phyloP scores from a whole-genome alignment of 441 rosid species.

The Eruca vesicaria region DNA sequence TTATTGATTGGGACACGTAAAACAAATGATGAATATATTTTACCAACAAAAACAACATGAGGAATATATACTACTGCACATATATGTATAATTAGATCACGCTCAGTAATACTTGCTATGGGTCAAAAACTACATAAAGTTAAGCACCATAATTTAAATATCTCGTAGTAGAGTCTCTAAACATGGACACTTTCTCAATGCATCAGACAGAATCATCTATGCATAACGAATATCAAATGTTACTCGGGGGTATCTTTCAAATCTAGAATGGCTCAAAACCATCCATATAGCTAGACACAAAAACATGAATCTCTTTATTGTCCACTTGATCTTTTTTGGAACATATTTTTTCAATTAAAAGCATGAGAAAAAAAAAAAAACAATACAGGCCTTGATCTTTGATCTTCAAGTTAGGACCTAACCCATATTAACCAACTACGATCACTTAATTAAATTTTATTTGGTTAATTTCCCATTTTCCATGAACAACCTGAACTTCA shows the following conservation, averaged over 20 bases:
- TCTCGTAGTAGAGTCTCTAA: constrained; percentile 17
- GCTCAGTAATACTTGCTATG: neutral
- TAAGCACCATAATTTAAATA: constrained; percentile 18
- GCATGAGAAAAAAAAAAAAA: too few species aligned
- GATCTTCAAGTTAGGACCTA: neutral
- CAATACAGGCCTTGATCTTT: neutral
- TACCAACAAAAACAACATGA: too few species aligned
- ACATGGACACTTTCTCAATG: constrained; percentile 13
- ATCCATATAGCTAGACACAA: constrained; percentile 27
- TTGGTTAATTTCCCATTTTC: neutral
- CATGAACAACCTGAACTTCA: neutral
- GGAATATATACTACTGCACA: too few species aligned
- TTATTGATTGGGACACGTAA: constrained; percentile 17
- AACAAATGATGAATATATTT: neutral
- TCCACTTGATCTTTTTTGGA: too few species aligned
- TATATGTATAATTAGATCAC: neutral
- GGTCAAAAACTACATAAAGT: constrained; percentile 11
- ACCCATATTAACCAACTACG: neutral
- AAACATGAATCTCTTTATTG: constrained; percentile 30
- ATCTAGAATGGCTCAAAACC: constrained; percentile 23
- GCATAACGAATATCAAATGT: constrained; percentile 23
- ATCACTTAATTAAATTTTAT: neutral
- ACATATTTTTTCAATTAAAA: too few species aligned
- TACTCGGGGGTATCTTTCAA: constrained; percentile 19
- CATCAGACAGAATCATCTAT: constrained; percentile 7